These are phyloP conservation scores for Staphylotrichum tortipilum DNA, from an alignment of 495 filamentous ascomycete genomes.

Conservation along the genomic window DNA sequence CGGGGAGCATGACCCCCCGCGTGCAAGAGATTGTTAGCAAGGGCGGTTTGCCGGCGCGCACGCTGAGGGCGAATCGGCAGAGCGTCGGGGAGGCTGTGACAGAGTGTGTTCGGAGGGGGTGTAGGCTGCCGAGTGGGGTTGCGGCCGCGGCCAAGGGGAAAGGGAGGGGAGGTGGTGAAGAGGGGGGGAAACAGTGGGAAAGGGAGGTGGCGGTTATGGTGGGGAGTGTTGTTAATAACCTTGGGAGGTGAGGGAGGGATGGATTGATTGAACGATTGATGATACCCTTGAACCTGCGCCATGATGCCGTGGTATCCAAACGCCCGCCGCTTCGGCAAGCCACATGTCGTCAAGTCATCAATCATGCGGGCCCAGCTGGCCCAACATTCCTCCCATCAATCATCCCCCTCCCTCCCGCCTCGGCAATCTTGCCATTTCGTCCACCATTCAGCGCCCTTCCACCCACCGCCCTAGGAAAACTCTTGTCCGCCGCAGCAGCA, in stretches of 20 bases:
- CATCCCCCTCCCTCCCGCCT: no score
- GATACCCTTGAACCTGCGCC: no score
- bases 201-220: slow-evolving; percentile 95
- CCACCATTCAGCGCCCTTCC: no score
- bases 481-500: no score
- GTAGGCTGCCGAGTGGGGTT: slow-evolving; percentile 45
- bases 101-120: slow-evolving; percentile 73
- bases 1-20: slow-evolving; percentile 62
- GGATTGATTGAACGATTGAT: background rate
- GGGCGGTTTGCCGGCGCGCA: slow-evolving; percentile 76
- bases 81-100: slow-evolving; percentile 66
- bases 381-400: no score
- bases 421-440: no score
- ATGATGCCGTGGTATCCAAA: no score
- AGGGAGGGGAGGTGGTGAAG: slow-evolving; percentile 31
- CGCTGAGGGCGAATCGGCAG: slow-evolving; percentile 66
- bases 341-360: no score
- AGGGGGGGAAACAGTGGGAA: slow-evolving; percentile 52
- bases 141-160: slow-evolving; percentile 32
- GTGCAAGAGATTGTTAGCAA: slow-evolving; percentile 74
- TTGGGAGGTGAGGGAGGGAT: slow-evolving; percentile 27
- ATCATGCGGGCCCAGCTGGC: no score
- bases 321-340: no score
- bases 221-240: slow-evolving; percentile 51
- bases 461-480: no score